Evolutionary conservation across 73 alveolate species (phyloP).

Genomic region (Tetrahymena elliotti): DNA sequence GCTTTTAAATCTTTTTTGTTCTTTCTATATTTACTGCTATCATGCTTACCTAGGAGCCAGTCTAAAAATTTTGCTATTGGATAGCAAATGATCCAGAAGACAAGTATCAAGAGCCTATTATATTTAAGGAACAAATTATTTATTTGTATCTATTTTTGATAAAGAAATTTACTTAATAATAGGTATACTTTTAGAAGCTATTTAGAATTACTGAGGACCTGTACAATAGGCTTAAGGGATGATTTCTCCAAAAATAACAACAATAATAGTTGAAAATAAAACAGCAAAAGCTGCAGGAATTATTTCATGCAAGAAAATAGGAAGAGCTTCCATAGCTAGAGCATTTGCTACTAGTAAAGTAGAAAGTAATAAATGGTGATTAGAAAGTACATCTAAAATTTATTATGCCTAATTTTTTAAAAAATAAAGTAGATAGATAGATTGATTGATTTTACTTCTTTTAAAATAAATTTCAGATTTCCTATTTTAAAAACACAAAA

Average conservation of each 20-base stretch:
- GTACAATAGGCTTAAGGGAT: slow-evolving; percentile 95
- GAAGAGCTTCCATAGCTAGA: slow-evolving; percentile 93
- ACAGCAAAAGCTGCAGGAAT: slow-evolving; percentile 85
- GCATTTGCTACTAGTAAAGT: slow-evolving; percentile 93
- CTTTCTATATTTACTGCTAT: slow-evolving; percentile 56
- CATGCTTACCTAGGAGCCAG: slow-evolving; percentile 63
- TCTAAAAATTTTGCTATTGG: slow-evolving; percentile 68
- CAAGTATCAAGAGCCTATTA: slow-evolving; percentile 16
- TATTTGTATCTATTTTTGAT: no score
- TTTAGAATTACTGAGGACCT: slow-evolving; percentile 89
- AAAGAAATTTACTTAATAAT: slow-evolving; percentile 38
- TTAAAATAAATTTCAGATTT: slow-evolving; percentile 59
- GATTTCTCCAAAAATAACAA: slow-evolving; percentile 89
- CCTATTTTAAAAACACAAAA: no score
- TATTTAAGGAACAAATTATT: no score
- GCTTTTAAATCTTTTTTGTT: slow-evolving; percentile 54
- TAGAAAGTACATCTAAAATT: slow-evolving; percentile 70
- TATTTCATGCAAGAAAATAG: slow-evolving; percentile 79
- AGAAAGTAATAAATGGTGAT: slow-evolving; percentile 90
- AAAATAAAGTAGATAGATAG: background rate
- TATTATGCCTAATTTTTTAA: slow-evolving; percentile 48
- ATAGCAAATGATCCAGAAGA: slow-evolving; percentile 51
- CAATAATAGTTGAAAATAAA: slow-evolving; percentile 74
- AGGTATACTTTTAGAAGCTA: slow-evolving; percentile 87
- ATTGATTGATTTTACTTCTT: slow-evolving; percentile 4